Conservation (phyloP, 2,329 filamentous ascomycete species). For the Emmonsiellopsis sp. region DNA sequence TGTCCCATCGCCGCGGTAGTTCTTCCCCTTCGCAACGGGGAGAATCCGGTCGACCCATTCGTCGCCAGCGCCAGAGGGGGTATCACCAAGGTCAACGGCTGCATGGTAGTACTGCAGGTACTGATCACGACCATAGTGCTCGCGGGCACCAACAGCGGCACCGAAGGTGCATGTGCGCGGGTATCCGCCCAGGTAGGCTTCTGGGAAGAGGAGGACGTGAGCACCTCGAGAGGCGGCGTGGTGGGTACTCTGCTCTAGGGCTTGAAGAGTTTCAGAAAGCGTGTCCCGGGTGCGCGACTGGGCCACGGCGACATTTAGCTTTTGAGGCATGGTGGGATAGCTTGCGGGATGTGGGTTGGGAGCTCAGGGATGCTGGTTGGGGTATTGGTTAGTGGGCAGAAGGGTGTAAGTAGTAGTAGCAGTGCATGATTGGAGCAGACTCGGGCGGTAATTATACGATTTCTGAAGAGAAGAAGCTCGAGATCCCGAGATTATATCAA, state of each 20-base stretch:
- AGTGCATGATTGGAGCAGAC: too few relatives aligned
- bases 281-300: conserved; percentile 36
- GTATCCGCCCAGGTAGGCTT: conserved; percentile 87
- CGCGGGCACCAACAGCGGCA: conserved; percentile 60
- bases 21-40: conserved; percentile 41
- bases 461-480: neutral
- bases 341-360: neutral
- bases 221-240: conserved; percentile 51
- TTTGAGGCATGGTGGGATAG: conserved; percentile 27
- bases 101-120: conserved; percentile 69
- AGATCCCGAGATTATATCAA: neutral
- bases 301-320: conserved; percentile 36
- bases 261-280: conserved; percentile 50
- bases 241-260: conserved; percentile 54
- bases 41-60: conserved; percentile 60
- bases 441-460: neutral
- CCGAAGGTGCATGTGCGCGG: conserved; percentile 75
- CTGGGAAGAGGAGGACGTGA: conserved; percentile 76
- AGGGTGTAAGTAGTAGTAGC: neutral
- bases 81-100: conserved; percentile 78
- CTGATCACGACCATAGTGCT: conserved; percentile 63
- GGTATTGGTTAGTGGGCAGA: neutral
- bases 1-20: conserved; percentile 60
- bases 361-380: neutral
- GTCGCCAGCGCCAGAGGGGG: conserved; percentile 57